phyloP scores from a whole-genome alignment of 345 rosid species.

The Gynandropsis gynandra region DNA sequence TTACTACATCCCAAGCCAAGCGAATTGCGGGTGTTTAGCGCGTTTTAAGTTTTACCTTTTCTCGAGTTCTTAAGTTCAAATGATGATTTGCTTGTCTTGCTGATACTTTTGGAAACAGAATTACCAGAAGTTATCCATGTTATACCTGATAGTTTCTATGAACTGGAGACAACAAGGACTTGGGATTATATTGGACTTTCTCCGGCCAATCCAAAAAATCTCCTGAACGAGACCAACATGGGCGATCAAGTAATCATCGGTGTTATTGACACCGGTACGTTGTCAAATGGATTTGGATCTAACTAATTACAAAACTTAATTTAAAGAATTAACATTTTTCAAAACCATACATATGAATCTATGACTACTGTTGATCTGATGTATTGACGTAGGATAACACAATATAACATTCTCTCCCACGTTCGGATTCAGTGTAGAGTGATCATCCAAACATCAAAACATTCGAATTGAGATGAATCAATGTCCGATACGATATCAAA shows the following conservation, averaged over 20 bases:
- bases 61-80: neutral
- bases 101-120: slow-evolving; percentile 24
- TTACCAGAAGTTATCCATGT: slow-evolving; percentile 37
- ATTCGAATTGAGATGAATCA: too few species aligned
- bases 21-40: slow-evolving; percentile 26
- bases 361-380: too few species aligned
- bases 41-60: neutral
- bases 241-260: slow-evolving; percentile 31
- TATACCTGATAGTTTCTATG: slow-evolving; percentile 24
- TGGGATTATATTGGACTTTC: slow-evolving; percentile 43
- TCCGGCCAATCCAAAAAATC: slow-evolving; percentile 15
- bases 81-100: neutral
- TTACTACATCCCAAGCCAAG: slow-evolving; percentile 36
- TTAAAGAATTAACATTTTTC: too few species aligned
- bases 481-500: too few species aligned
- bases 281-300: too few species aligned
- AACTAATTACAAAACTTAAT: too few species aligned
- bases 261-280: slow-evolving; percentile 29
- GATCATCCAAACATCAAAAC: too few species aligned
- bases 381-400: too few species aligned
- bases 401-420: too few species aligned
- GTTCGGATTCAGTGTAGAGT: too few species aligned
- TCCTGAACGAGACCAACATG: slow-evolving; percentile 22
- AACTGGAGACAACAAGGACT: slow-evolving; percentile 38
- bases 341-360: too few species aligned